Base-by-base conservation (phyloP, 768 basidiomycete species). In the Lenzites betulinus region DNA sequence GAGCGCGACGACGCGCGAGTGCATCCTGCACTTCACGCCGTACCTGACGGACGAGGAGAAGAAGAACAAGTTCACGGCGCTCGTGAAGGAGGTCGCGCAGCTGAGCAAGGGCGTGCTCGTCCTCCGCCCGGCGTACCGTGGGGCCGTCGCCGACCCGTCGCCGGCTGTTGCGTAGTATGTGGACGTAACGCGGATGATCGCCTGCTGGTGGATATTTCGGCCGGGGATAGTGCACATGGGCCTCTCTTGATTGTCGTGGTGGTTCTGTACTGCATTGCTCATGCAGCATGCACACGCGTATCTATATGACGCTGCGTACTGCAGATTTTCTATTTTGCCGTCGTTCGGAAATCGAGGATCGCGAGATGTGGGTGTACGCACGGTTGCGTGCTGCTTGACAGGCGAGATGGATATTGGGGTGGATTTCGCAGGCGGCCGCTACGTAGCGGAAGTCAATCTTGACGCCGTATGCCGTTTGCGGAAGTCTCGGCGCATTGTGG, bases 71-170 rank as follows among this genome's bases (percentile, higher is more conserved):
- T 92, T 93, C 69, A 89, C 90, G n/a, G 81, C 79, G 11, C 79
- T 93, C 73, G 87, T 93, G 47, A 87, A 89, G 76, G 86, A 92
- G 73, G 85, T 92, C 46, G 92, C 91, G 20, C 79, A 83, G 70
- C 71, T 92, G 73, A 88, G 85, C 76, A 81, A 80, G 44, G 87
- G 87, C 39, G 77, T 85, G 28, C 75, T 93, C 51, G 77, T 85
- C 18, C 73, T 90, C 69, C 77, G 83, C 23, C 58, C 61, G 16
- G 64, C 67, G 50, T 72, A 69, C 56, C 69, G 67, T 26, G 65
- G 46, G 11, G 43, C 56, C 6, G 55, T 23, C 3, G 59, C 59
- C 7, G 51, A 54, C 2, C 51, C 60, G 11, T 47, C 51, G 50
- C 43, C 58, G 20, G 51, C 51, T 7, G 60, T 54, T n/a, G 60